Evolutionary conservation across 495 filamentous ascomycete species (phyloP).

Genomic region (Xylaria scruposa): DNA sequence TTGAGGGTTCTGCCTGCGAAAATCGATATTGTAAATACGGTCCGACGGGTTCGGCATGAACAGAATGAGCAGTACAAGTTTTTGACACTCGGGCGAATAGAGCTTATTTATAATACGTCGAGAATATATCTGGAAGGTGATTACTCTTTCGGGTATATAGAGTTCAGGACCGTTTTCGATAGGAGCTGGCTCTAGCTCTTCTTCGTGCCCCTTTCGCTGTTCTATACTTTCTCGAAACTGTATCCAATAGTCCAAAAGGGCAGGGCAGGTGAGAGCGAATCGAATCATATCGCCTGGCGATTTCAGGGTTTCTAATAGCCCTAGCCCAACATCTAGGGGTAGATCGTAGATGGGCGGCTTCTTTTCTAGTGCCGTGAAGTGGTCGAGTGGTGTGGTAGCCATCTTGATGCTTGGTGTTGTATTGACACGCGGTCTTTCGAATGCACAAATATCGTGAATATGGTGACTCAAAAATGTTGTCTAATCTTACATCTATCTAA

Average conservation of each 20-base stretch:
- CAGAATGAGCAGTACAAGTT: neutral
- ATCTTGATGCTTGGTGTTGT: neutral
- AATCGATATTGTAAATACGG: neutral
- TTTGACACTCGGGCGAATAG: neutral
- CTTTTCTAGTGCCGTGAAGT: neutral
- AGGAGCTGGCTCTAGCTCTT: neutral
- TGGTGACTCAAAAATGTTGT: neutral
- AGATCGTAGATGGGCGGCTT: neutral
- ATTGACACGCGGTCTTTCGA: neutral
- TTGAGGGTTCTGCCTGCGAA: neutral
- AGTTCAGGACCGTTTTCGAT: neutral
- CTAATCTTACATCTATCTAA: neutral
- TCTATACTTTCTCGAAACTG: neutral
- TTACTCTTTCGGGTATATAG: neutral
- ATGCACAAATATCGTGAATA: neutral
- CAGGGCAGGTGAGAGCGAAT: neutral
- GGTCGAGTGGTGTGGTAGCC: conserved; percentile 2
- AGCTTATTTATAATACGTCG: neutral
- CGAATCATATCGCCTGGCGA: neutral
- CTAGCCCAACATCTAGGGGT: neutral
- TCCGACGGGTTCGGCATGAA: conserved; percentile 7
- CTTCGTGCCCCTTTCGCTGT: neutral
- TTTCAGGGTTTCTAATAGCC: neutral
- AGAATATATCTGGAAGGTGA: neutral
- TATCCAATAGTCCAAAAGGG: neutral